Evolutionary conservation across 2,329 filamentous ascomycete species (phyloP).

Genomic region (Coleophoma eucalyptorum): DNA sequence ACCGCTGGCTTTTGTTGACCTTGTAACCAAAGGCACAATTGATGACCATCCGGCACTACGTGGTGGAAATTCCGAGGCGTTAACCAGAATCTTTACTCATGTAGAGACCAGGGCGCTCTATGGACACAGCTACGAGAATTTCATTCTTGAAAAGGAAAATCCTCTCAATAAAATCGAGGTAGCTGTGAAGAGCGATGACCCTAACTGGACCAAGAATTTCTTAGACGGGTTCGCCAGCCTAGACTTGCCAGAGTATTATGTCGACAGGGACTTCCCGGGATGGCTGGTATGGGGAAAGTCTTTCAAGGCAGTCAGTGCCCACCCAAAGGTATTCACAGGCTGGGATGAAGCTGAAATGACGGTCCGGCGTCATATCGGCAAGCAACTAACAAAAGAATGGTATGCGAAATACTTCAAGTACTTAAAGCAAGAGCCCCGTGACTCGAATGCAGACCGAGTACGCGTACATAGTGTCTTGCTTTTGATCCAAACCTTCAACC

Average conservation of each 20-base stretch:
- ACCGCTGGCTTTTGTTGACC: constrained; percentile 74
- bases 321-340: constrained; percentile 57
- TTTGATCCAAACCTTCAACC: constrained; percentile 83
- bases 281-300: constrained; percentile 95
- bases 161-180: constrained; percentile 75
- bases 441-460: constrained; percentile 78
- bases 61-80: constrained; percentile 74
- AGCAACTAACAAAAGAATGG: constrained; percentile 78
- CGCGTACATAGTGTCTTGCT: constrained; percentile 84
- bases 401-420: constrained; percentile 85
- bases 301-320: constrained; percentile 75
- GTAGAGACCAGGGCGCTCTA: constrained; percentile 85
- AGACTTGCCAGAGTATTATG: constrained; percentile 74
- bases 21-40: constrained; percentile 79
- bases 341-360: constrained; percentile 80
- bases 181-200: constrained; percentile 68
- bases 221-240: constrained; percentile 74
- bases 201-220: constrained; percentile 74
- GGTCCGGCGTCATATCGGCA: constrained; percentile 75
- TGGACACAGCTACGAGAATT: constrained; percentile 83
- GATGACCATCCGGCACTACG: constrained; percentile 87
- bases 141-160: constrained; percentile 74
- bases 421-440: constrained; percentile 92
- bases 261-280: constrained; percentile 88
- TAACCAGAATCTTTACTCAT: constrained; percentile 74